Evolutionary conservation across 257 asterid species (phyloP).

Genomic region (Plantago major): DNA sequence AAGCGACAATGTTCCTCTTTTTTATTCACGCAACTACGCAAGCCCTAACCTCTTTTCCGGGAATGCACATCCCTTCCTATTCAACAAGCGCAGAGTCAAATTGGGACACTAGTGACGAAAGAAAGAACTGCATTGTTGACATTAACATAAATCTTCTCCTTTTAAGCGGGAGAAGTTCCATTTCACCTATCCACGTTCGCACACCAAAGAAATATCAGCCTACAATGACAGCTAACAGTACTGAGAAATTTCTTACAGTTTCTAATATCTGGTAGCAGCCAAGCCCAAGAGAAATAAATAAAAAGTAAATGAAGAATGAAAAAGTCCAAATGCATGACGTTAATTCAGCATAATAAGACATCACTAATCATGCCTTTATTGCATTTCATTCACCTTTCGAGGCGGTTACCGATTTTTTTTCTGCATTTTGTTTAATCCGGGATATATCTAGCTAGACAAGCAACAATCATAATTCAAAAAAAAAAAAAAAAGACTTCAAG

Average conservation of each 20-base stretch:
- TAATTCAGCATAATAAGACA: slow-evolving; percentile 16
- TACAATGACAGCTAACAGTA: background rate
- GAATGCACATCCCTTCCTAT: background rate
- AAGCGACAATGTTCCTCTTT: slow-evolving; percentile 19
- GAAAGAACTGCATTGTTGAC: slow-evolving; percentile 3
- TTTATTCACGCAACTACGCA: slow-evolving; percentile 1
- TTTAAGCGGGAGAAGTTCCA: slow-evolving; percentile 1
- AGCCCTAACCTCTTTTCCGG: background rate
- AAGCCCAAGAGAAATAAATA: background rate
- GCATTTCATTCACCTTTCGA: background rate
- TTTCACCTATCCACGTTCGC: background rate
- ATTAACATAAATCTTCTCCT: slow-evolving; percentile 1
- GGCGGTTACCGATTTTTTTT: too few species aligned
- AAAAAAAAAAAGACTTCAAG: too few species aligned
- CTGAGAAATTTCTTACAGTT: background rate
- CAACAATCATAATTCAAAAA: too few species aligned
- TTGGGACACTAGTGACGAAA: background rate
- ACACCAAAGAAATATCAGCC: slow-evolving; percentile 10
- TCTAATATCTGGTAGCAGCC: slow-evolving; percentile 13
- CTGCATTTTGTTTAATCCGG: too few species aligned
- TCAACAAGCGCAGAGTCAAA: background rate
- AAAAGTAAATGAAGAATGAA: background rate
- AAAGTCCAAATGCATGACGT: slow-evolving; percentile 1
- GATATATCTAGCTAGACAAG: too few species aligned
- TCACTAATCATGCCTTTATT: slow-evolving; percentile 6